A percentile compares a stretch with the other conserved stretches of the same genome.
Evolutionary conservation across 345 rosid species (phyloP).

Genomic region (Citropsis articulata): DNA sequence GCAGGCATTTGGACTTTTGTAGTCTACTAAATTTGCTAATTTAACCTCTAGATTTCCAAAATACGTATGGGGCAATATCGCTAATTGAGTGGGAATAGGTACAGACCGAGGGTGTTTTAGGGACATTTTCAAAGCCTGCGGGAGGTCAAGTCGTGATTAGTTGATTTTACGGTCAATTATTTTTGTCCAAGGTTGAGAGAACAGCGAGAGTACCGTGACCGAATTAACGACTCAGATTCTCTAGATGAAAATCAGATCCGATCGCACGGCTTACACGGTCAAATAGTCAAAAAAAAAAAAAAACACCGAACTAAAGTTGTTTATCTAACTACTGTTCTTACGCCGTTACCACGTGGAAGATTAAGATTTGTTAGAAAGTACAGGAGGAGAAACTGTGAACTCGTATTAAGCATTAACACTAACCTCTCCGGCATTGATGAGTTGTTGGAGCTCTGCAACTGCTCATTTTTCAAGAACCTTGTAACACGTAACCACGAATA

Average conservation of each 20-base stretch:
- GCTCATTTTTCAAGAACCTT: constrained; percentile 32
- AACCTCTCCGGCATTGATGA: constrained; percentile 53
- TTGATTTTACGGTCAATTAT: background rate
- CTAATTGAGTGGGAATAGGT: background rate
- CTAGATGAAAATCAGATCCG: background rate
- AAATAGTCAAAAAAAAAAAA: background rate
- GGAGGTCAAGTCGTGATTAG: background rate
- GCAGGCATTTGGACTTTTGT: background rate
- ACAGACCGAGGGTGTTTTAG: background rate
- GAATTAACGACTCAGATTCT: constrained; percentile 28
- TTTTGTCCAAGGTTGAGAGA: background rate
- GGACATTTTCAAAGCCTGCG: background rate
- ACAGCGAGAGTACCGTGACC: background rate
- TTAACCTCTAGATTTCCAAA: background rate
- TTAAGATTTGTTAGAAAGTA: constrained; percentile 12
- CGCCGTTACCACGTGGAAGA: constrained; percentile 2
- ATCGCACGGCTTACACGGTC: constrained; percentile 12
- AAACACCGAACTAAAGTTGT: background rate
- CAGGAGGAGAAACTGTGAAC: background rate
- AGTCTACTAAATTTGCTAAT: background rate
- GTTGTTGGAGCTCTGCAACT: constrained; percentile 39
- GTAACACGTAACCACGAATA: background rate
- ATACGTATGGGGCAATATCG: background rate
- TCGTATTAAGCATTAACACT: constrained; percentile 18
- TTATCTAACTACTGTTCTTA: background rate